Conservation (phyloP, 2,329 filamentous ascomycete species). For the Microdochium nivale region DNA sequence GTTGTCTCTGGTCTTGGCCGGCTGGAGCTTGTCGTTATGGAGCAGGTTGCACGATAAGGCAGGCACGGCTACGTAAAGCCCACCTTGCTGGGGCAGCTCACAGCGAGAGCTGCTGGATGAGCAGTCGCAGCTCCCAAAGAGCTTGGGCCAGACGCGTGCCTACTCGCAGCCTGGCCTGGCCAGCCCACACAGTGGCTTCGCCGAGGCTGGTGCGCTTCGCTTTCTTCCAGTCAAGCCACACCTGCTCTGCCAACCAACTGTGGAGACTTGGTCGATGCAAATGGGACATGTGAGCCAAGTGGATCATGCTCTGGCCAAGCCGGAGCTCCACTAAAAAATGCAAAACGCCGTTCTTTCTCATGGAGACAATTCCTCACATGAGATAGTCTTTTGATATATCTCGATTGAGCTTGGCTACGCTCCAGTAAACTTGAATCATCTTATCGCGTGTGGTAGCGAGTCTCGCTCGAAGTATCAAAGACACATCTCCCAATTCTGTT, state of each 20-base stretch:
- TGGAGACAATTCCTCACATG: neutral
- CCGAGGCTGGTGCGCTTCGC: neutral
- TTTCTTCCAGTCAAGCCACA: neutral
- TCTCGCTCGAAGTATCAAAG: no score
- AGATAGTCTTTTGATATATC: neutral
- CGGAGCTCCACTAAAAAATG: constrained; percentile 11
- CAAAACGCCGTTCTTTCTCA: constrained; percentile 2
- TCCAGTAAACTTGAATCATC: no score
- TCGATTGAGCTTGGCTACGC: no score
- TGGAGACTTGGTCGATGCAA: no score
- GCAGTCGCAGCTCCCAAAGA: neutral
- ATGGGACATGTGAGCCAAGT: no score
- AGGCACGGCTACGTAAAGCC: constrained; percentile 1
- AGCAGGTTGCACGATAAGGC: neutral
- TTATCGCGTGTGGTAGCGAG: no score
- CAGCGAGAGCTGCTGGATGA: neutral
- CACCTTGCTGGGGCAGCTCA: neutral
- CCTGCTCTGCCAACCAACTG: no score
- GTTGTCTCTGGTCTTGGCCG: neutral
- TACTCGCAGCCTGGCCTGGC: neutral
- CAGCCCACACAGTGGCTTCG: neutral
- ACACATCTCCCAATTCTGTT: no score
- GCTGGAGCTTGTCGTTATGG: neutral
- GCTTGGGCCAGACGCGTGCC: neutral
- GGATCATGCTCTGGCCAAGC: neutral